These are phyloP conservation scores for Trichoderma asperelloides DNA, from an alignment of 495 filamentous ascomycete species.

Conservation along the genomic window DNA sequence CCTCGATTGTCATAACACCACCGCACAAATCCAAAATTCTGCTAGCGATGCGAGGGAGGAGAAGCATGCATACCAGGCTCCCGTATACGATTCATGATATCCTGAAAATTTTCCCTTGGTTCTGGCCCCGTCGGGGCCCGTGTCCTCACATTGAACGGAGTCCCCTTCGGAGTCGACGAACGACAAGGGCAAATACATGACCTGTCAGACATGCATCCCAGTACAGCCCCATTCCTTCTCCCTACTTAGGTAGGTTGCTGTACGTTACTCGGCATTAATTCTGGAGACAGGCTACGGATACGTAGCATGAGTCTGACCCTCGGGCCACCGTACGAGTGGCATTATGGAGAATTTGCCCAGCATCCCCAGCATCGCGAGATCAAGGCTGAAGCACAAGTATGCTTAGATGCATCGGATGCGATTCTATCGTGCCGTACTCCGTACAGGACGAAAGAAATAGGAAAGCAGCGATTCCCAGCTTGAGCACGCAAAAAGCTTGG, in stretches of 20 bases:
- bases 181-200: not conserved
- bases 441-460: not conserved
- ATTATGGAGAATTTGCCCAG: not conserved
- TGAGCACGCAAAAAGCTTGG: not conserved
- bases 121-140: not conserved
- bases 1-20: not conserved
- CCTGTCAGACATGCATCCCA: slow-evolving; percentile 7
- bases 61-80: not conserved
- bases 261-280: not conserved
- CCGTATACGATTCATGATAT: not conserved
- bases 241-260: not conserved
- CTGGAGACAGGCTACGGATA: not conserved
- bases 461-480: not conserved
- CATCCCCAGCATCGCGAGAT: not conserved
- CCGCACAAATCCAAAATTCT: not conserved
- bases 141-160: not conserved
- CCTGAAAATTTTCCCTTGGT: not conserved
- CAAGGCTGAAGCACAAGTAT: not conserved
- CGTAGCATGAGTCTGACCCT: not conserved
- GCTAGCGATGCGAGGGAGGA: not conserved
- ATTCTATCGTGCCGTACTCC: not conserved
- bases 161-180: not conserved
- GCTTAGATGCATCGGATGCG: not conserved
- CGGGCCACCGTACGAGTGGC: not conserved
- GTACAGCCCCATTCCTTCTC: not conserved